These are phyloP conservation scores for Pleurotus sapidus DNA, from an alignment of 768 basidiomycete genomes.

Conservation along the genomic window DNA sequence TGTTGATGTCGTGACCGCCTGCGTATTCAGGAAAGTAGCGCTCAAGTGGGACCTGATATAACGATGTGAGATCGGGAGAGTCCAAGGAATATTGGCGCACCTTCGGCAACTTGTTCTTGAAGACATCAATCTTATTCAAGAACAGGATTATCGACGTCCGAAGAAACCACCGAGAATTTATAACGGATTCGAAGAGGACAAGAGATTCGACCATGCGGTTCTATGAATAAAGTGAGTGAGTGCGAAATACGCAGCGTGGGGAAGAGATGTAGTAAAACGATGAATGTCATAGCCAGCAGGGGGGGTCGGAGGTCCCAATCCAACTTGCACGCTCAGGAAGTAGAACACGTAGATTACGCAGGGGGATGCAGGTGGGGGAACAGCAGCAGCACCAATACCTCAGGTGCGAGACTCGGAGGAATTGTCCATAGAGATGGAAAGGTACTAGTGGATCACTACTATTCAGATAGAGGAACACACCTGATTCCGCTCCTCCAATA, in stretches of 20 bases:
- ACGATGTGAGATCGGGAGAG: background rate
- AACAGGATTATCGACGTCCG: slow-evolving; percentile 90
- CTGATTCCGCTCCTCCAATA: slow-evolving; percentile 67
- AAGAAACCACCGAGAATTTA: slow-evolving; percentile 92
- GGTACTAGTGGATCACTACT: no score
- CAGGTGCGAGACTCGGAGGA: no score
- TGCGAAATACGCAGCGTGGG: no score
- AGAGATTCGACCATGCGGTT: slow-evolving; percentile 94
- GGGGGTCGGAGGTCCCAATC: no score
- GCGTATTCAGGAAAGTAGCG: slow-evolving; percentile 86
- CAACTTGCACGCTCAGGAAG: no score
- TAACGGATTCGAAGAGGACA: slow-evolving; percentile 87
- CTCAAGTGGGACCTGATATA: slow-evolving; percentile 63
- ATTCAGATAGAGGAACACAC: slow-evolving; percentile 33
- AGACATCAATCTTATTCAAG: slow-evolving; percentile 92
- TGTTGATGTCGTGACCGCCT: slow-evolving; percentile 87
- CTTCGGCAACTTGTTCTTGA: slow-evolving; percentile 82
- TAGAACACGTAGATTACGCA: no score
- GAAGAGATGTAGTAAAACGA: background rate
- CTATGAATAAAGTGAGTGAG: slow-evolving; percentile 27
- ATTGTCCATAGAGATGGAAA: no score
- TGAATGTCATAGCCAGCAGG: no score
- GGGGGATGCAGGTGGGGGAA: no score
- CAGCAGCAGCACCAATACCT: no score
- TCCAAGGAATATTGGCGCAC: slow-evolving; percentile 16